phyloP scores from a whole-genome alignment of 768 basidiomycete species.

The Lanmaoa pseudosensibilis region DNA sequence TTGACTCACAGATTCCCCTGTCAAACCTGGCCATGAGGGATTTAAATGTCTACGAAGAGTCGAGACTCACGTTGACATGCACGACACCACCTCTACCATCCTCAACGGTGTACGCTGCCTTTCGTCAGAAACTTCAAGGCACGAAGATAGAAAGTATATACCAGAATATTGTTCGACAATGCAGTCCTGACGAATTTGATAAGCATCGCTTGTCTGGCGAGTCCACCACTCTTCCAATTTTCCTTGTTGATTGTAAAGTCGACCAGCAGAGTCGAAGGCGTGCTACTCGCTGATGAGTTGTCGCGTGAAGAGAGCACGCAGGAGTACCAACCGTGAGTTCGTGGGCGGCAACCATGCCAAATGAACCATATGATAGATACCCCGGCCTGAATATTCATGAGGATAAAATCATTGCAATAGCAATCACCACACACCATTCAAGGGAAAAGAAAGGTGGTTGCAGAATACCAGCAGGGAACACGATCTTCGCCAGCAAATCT shows the following conservation, averaged over 20 bases:
- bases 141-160: constrained; percentile 36
- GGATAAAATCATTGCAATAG: background rate
- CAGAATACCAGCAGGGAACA: constrained; percentile 95
- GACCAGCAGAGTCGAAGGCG: constrained; percentile 87
- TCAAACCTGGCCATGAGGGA: background rate
- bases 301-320: background rate
- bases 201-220: constrained; percentile 79
- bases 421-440: constrained; percentile 53
- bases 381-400: constrained; percentile 61
- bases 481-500: constrained; percentile 53
- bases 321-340: constrained; percentile 71
- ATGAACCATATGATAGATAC: constrained; percentile 89
- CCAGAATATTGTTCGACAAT: constrained; percentile 91
- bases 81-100: constrained; percentile 84
- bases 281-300: constrained; percentile 47
- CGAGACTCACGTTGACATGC: constrained; percentile 71
- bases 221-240: constrained; percentile 93
- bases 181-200: constrained; percentile 80
- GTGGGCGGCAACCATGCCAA: constrained; percentile 90
- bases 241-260: constrained; percentile 88
- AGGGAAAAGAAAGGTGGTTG: constrained; percentile 88
- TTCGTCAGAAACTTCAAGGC: background rate
- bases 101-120: constrained; percentile 71
- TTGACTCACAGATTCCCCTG: constrained; percentile 74
- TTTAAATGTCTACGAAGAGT: background rate